These are phyloP conservation scores for Exobasidium rhododendri DNA, from an alignment of 1,284 basidiomycete genomes.

Conservation along the genomic window DNA sequence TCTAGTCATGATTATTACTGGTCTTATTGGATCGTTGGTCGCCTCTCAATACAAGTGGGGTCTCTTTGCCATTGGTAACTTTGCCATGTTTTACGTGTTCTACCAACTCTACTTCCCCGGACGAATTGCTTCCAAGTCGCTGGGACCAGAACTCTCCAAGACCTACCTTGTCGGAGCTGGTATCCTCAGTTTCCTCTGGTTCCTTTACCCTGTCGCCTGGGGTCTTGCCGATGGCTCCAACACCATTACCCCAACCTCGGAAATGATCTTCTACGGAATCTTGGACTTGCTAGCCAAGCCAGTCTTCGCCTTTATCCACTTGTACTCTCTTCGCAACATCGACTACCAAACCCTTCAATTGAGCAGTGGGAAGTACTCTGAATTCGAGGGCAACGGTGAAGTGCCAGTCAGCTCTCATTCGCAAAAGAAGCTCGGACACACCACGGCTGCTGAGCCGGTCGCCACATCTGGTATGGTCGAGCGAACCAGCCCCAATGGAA, in stretches of 20 bases:
- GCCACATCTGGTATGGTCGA: neutral
- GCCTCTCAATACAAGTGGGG: slow-evolving; percentile 61
- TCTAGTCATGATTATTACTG: slow-evolving; percentile 58
- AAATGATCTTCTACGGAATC: slow-evolving; percentile 63
- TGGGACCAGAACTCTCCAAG: slow-evolving; percentile 56
- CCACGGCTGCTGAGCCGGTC: neutral
- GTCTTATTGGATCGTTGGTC: slow-evolving; percentile 62
- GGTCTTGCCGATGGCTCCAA: slow-evolving; percentile 60
- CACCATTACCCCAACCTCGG: slow-evolving; percentile 57
- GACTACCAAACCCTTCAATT: slow-evolving; percentile 39
- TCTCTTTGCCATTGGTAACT: slow-evolving; percentile 58
- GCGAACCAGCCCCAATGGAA: neutral
- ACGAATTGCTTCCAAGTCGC: slow-evolving; percentile 55
- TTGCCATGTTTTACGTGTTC: slow-evolving; percentile 57
- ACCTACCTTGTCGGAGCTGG: slow-evolving; percentile 58
- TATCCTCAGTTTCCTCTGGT: slow-evolving; percentile 36
- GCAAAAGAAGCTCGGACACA: neutral
- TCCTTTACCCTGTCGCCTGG: slow-evolving; percentile 56
- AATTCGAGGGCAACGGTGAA: slow-evolving; percentile 20
- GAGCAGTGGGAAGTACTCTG: slow-evolving; percentile 38
- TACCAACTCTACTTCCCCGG: slow-evolving; percentile 53
- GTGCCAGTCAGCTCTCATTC: neutral
- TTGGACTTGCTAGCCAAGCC: slow-evolving; percentile 63
- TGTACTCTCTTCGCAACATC: slow-evolving; percentile 33
- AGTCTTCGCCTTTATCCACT: slow-evolving; percentile 46